Conservation (phyloP, 805 yeast genomes). For the Hanseniaspora lachancei region DNA sequence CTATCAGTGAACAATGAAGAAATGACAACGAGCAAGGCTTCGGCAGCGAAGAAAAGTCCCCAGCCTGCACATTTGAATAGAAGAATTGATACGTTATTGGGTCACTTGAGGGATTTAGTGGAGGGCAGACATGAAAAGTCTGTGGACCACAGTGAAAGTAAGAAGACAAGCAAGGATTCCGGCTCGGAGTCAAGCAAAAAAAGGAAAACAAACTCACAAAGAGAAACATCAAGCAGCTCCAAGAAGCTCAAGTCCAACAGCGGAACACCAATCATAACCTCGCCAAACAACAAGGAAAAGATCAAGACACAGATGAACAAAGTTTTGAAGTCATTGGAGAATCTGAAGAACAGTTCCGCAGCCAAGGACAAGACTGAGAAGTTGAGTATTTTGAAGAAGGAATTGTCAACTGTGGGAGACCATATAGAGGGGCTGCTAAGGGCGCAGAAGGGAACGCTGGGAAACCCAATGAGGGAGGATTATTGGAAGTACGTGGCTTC, state of each 20-base stretch:
- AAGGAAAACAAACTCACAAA: not conserved
- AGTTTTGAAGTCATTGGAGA: slow-evolving; percentile 51
- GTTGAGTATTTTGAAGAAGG: slow-evolving; percentile 56
- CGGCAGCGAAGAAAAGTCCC: slow-evolving; percentile 2
- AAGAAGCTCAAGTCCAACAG: not conserved
- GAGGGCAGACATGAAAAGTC: not conserved
- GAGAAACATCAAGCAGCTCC: not conserved
- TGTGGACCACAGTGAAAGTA: not conserved
- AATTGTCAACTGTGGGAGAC: slow-evolving; percentile 60
- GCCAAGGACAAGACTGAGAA: slow-evolving; percentile 67
- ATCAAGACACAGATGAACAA: slow-evolving; percentile 37
- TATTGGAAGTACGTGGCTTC: slow-evolving; percentile 69
- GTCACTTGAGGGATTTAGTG: slow-evolving; percentile 32
- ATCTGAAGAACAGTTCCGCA: slow-evolving; percentile 55
- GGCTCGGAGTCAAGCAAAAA: not conserved
- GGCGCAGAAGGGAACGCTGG: slow-evolving; percentile 24
- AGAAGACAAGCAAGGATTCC: not conserved
- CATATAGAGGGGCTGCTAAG: slow-evolving; percentile 34
- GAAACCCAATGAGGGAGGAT: slow-evolving; percentile 16
- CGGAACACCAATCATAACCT: not conserved
- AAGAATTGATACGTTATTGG: slow-evolving; percentile 74
- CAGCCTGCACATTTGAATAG: slow-evolving; percentile 75
- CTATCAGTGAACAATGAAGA: slow-evolving; percentile 2
- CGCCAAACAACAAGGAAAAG: not conserved
- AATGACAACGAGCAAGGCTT: slow-evolving; percentile 39